Evolutionary conservation across 1,284 basidiomycete species (phyloP).

Genomic region (Ganoderma resinaceum): DNA sequence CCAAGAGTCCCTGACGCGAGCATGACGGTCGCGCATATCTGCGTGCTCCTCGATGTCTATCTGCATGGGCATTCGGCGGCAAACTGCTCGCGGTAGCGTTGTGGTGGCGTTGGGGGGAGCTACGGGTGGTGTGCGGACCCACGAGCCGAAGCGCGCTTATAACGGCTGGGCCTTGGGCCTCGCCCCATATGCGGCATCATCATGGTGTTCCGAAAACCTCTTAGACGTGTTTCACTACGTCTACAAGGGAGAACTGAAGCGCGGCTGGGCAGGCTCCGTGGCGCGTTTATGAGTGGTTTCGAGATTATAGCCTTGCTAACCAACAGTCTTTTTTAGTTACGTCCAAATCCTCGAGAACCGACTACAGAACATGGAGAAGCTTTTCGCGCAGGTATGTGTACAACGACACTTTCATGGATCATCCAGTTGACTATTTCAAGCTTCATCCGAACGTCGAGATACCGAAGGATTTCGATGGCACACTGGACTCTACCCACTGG

Average conservation of each 20-base stretch:
- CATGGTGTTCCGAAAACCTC: too few species aligned
- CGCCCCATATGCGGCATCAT: too few species aligned
- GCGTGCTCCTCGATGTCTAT: background rate
- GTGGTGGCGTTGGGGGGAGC: too few species aligned
- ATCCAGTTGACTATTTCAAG: constrained; percentile 35
- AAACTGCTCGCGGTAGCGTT: too few species aligned
- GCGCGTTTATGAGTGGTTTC: background rate
- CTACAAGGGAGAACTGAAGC: too few species aligned
- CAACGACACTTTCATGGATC: too few species aligned
- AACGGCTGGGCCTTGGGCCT: too few species aligned
- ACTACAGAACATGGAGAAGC: constrained; percentile 73
- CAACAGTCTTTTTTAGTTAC: constrained; percentile 50
- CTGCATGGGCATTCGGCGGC: background rate
- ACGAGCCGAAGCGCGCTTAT: too few species aligned
- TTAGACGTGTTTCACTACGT: too few species aligned
- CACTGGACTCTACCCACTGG: constrained; percentile 48
- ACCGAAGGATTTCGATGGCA: constrained; percentile 52
- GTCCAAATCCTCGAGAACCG: constrained; percentile 76
- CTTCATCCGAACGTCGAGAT: constrained; percentile 57
- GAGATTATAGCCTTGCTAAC: background rate
- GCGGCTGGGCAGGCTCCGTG: too few species aligned
- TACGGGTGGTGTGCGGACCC: too few species aligned
- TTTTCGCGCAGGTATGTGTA: constrained; percentile 60
- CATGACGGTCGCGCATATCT: background rate
- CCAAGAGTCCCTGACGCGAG: background rate